Evolutionary conservation across 352 stramenopile species (phyloP).

Genomic region (Phytophthora hybrid): DNA sequence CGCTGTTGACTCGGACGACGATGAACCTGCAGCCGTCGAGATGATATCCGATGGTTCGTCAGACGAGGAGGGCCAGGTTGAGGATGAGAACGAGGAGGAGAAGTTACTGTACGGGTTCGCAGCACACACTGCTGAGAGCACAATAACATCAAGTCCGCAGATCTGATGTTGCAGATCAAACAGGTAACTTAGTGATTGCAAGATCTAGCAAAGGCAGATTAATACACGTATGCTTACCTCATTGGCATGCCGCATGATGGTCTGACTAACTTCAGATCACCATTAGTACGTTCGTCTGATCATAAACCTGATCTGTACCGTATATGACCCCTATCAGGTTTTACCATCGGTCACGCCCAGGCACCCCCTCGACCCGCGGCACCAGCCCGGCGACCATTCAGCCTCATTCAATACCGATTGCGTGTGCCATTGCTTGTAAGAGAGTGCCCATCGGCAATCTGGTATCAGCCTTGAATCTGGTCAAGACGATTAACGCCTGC

Average conservation of each 20-base stretch:
- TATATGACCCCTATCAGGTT: background rate
- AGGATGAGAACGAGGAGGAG: background rate
- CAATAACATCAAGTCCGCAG: too few relatives aligned
- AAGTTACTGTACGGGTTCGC: too few relatives aligned
- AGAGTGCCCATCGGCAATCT: too few relatives aligned
- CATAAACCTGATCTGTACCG: background rate
- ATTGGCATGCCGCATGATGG: background rate
- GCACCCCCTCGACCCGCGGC: too few relatives aligned
- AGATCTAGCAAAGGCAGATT: background rate
- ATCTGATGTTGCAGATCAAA: background rate
- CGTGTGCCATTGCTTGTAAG: too few relatives aligned
- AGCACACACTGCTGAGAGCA: too few relatives aligned
- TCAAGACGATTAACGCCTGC: too few relatives aligned
- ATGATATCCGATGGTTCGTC: background rate
- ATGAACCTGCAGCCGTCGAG: constrained; percentile 3
- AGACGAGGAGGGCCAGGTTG: background rate
- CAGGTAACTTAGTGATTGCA: background rate
- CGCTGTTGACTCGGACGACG: constrained; percentile 7
- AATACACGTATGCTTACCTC: constrained; percentile 1
- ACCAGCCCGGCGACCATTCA: too few relatives aligned
- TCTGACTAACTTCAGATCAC: too few relatives aligned
- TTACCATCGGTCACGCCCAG: too few relatives aligned
- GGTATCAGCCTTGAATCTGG: too few relatives aligned
- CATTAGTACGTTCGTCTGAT: background rate
- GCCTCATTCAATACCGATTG: too few relatives aligned